Base-by-base conservation (phyloP, 306 rosid species). In the Casuarina glauca region DNA sequence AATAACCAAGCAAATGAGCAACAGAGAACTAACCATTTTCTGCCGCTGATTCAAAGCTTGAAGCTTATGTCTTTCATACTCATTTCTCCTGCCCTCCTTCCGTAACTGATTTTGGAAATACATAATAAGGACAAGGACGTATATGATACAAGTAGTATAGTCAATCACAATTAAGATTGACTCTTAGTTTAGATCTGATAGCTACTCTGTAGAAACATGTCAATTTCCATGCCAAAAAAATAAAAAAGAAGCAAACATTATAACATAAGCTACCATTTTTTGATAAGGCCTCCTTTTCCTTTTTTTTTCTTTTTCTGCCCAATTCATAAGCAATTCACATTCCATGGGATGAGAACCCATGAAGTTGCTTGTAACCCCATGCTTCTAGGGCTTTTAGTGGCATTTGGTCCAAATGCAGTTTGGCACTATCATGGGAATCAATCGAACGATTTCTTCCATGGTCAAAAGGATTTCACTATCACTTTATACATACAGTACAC, bases 31-130 rank as follows among this genome's bases (percentile, higher is more conserved):
- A 76, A 93, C 99, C 98, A 96, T 78, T 90, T 93, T 96, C 88
- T 96, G 99, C 78, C 98, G 97, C 81, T 93, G 99, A 85, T 96
- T 96, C 82, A 96, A 86, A 72, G 99, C 94, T 84, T 96, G 99
- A 82, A 96, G 94, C 84, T 96, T 96, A 84, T 93, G 98, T 86
- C 97, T 90, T 91, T 96, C 99, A 85, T 93, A 93, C 87, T 96
- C 99, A 85, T 91, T 96, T 89, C 90, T 93, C 84, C 99, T 93
- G 73, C 99, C 99, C 85, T 96, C 99, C 83, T 96, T 96, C 81
- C 83, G 89, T 77, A 96, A 84, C 99, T 96, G 86, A 16, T 66
- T 76, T 85, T 67, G 64, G 53, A 77, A 79, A 82, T 39, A 48
- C 52, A 78, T 63, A 61, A 46, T 75, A 48, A 82, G 81, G 64